These are phyloP conservation scores for Rhizophora mangle DNA, from an alignment of 345 rosid genomes.

Conservation along the genomic window DNA sequence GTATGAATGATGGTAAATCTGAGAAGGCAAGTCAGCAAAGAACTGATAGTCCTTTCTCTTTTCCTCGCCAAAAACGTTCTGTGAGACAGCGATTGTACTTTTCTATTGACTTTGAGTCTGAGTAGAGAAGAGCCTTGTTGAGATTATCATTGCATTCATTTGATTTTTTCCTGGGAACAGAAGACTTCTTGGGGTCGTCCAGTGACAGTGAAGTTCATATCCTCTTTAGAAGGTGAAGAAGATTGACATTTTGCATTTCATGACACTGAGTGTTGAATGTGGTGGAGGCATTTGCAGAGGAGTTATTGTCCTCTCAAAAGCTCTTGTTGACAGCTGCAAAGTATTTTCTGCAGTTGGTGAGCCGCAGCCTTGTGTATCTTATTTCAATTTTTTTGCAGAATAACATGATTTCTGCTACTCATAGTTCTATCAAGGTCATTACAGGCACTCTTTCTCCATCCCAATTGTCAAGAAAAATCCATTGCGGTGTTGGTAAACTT, in stretches of 20 bases:
- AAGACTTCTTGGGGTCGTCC: constrained; percentile 28
- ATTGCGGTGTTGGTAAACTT: constrained; percentile 24
- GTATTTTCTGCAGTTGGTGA: constrained; percentile 16
- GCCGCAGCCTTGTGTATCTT: neutral
- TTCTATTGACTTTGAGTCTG: constrained; percentile 31
- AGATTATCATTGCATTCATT: constrained; percentile 10
- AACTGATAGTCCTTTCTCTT: constrained; percentile 34
- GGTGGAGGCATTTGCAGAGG: constrained; percentile 2
- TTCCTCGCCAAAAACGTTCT: constrained; percentile 39
- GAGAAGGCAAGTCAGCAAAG: constrained; percentile 10
- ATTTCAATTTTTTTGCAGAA: constrained; percentile 7
- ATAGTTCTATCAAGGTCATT: constrained; percentile 24
- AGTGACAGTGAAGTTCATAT: constrained; percentile 14
- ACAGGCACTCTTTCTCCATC: constrained; percentile 1
- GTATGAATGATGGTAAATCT: constrained; percentile 15
- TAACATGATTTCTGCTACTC: constrained; percentile 11
- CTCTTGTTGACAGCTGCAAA: constrained; percentile 17
- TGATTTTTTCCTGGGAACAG: constrained; percentile 8
- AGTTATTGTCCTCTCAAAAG: neutral
- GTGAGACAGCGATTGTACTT: constrained; percentile 22
- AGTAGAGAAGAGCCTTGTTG: neutral
- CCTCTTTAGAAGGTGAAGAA: constrained; percentile 1
- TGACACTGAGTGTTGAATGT: neutral
- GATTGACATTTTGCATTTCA: constrained; percentile 4
- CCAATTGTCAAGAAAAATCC: constrained; percentile 9